Percentiles rank a stretch among this genome's conserved stretches.
These are phyloP conservation scores for Citrus maxima DNA, from an alignment of 345 rosid species.

Conservation along the genomic window DNA sequence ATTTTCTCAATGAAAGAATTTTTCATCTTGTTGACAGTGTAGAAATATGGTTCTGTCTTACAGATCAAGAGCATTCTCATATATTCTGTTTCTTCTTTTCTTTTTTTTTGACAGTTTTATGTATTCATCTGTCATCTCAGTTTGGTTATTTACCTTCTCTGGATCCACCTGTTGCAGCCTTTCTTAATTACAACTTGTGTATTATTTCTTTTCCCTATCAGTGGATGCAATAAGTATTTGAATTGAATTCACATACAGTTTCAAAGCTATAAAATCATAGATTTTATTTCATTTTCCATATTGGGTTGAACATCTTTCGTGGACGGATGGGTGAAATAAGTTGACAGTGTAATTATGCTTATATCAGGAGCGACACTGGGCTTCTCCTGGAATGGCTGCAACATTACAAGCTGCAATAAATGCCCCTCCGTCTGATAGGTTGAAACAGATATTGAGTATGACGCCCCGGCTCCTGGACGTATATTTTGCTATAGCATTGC, in stretches of 20 bases:
- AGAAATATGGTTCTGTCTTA: slow-evolving; percentile 1
- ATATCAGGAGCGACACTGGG: slow-evolving; percentile 79
- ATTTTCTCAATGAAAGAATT: background rate
- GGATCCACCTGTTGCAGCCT: background rate
- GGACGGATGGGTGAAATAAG: background rate
- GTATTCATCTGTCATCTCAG: background rate
- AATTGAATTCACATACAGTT: background rate
- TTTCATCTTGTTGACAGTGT: background rate
- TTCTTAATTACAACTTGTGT: background rate
- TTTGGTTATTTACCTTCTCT: background rate
- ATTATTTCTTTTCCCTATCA: background rate
- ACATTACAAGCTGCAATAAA: slow-evolving; percentile 72
- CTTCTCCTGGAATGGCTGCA: slow-evolving; percentile 71
- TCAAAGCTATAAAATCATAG: background rate
- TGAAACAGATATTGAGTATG: slow-evolving; percentile 66
- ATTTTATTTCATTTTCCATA: background rate
- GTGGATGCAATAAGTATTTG: background rate
- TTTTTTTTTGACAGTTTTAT: background rate
- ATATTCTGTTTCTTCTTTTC: background rate
- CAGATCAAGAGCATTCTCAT: background rate
- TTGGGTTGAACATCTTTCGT: background rate
- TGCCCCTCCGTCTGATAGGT: slow-evolving; percentile 64
- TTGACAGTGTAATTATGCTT: slow-evolving; percentile 12
- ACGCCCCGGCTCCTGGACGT: slow-evolving; percentile 74
- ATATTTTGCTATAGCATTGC: slow-evolving; percentile 68